Base-by-base conservation (phyloP, 78 protist genomes). In the Dictyostelium brefeldianum region DNA sequence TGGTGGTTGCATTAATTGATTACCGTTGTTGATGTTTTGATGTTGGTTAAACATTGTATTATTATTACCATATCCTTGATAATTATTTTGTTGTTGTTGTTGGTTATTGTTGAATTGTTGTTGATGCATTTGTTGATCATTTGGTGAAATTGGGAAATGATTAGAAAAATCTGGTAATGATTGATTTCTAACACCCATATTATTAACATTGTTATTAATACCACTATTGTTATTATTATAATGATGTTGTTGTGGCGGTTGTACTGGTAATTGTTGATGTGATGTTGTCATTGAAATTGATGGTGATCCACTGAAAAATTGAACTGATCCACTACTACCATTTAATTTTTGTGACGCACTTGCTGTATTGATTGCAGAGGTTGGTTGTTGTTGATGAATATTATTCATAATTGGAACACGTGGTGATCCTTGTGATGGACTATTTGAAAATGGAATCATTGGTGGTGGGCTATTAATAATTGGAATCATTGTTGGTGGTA, bases 151-250 rank as follows among this genome's bases (percentile, higher is more conserved):
- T 48, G 43, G 62, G 87, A 46, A 62, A 46, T 27, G 78, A 36
- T 82, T 41, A 12, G 54, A 64, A 48, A 82, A 43, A 69, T 41
- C 90, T 36, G 90, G 80, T 50, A 71, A 41, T 48, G 90, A 77
- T 22, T 77, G 57, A 50, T 77, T 77, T 50, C 81, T 77, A 50
- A 50, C n/a, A 27, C 25, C 36, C 22, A 65, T 77, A 25, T 81
- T 41, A 25, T 27, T 57, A 17, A 20, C 22, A 11, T 80, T n/a
- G 62, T 62, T 73, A n/a, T 15, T 36, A 36, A 36, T 36, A 36
- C 43, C 2, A 36, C 43, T 2, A 36, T 36, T 36, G 43, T 36
- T 36, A 36, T 36, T 36, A 36, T 36, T 36, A 36, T 36, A 36
- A 36, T 36, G 43, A 3, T 10, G 8, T 53, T 1, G 31, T 47